Evolutionary conservation across 441 rosid species (phyloP).

Genomic region (Jatropha multifida): DNA sequence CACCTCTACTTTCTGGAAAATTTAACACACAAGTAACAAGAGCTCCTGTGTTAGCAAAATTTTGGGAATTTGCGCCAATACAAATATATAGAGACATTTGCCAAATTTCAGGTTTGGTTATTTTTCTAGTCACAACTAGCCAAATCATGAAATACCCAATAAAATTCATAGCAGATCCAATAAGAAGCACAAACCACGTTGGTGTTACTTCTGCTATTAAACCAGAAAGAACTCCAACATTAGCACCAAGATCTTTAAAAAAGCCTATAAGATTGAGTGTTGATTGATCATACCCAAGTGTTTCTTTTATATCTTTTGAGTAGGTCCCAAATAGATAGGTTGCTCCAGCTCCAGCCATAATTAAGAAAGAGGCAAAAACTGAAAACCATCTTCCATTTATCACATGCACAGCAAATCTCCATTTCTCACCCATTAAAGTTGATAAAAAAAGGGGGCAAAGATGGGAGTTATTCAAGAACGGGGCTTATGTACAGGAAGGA

Average conservation of each 20-base stretch:
- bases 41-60: constrained; percentile 84
- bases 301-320: constrained; percentile 32
- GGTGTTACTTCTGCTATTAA: constrained; percentile 79
- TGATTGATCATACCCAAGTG: constrained; percentile 77
- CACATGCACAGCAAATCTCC: constrained; percentile 26
- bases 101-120: constrained; percentile 67
- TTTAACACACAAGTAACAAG: constrained; percentile 79
- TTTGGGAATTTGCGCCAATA: constrained; percentile 79
- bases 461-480: neutral
- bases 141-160: constrained; percentile 84
- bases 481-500: too few species aligned
- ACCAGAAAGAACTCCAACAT: constrained; percentile 73
- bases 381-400: constrained; percentile 40
- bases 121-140: constrained; percentile 62
- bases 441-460: too few species aligned
- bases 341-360: constrained; percentile 44
- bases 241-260: constrained; percentile 87
- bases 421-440: constrained; percentile 28
- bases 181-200: constrained; percentile 69
- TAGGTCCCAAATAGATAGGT: constrained; percentile 37
- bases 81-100: constrained; percentile 81
- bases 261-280: constrained; percentile 76
- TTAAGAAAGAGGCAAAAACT: constrained; percentile 36
- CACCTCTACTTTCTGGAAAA: constrained; percentile 85
- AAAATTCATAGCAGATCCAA: constrained; percentile 78